Base-by-base conservation (phyloP, 331 rosid genomes). In the Pyrus hybrid region DNA sequence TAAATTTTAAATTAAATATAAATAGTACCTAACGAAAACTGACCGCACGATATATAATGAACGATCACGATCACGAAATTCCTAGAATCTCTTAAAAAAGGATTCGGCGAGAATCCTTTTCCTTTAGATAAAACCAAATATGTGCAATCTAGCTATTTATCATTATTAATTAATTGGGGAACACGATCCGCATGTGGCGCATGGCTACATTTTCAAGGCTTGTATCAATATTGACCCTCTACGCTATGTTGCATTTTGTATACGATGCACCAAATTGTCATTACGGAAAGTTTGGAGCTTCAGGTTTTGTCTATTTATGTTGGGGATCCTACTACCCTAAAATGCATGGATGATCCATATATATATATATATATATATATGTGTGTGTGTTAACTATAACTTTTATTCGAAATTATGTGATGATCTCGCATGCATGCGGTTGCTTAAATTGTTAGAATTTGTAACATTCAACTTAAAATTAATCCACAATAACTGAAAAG, bases 141-240 rank as follows among this genome's bases (percentile, higher is more conserved):
- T 7, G 47, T 41, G 47, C 47, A 41, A 2, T 51, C 20, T 51
- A 51, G 21, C 10, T 17, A 18, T 41, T 3, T 41, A 41, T 51
- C 21, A 17, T 51, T 51, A 57, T 22, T 58, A 2, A 14, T 14
- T 26, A 29, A 26, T 26, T 26, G 10, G 67, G 67, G 53, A 72
- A 58, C 66, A 60, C 20, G 71, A 3, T 47, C 61, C 81, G 61
- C 71, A 77, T 77, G 65, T 29, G 63, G 30, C 28, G 20, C 81
- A 70, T 43, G 54, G 67, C 70, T 62, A 65, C 63, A 16, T 30
- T 77, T 70, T 23, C 47, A 53, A 25, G 58, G 80, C 72, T 66
- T 64, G 72, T 65, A 25, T 64, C 53, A 57, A 41, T 37, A 37
- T 20, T 60, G 69, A 62, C 32, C 60, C 13, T 35, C 37, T 9